Percentiles rank a stretch among this genome's conserved stretches.
phyloP scores from a whole-genome alignment of 1,139 yeast genomes.

The Hansenula sp. region DNA sequence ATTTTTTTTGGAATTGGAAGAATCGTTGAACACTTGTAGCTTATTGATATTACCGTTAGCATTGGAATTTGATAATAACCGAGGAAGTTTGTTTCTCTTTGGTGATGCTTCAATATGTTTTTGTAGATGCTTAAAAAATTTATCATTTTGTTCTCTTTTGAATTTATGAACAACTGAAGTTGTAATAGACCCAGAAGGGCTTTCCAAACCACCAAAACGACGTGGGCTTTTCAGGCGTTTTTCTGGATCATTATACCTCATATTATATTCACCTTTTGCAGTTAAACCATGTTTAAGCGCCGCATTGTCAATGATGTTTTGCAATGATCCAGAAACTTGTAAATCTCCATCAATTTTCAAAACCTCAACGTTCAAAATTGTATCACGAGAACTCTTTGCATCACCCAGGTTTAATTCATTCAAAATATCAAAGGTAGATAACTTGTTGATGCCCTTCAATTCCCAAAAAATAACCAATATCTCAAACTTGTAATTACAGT shows the following conservation, averaged over 20 bases:
- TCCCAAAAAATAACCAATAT: slow-evolving; percentile 34
- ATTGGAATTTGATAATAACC: slow-evolving; percentile 7
- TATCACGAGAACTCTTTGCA: slow-evolving; percentile 1
- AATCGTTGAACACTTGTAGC: background rate
- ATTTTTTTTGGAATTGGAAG: background rate
- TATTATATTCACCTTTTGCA: slow-evolving; percentile 20
- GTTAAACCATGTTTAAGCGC: slow-evolving; percentile 11
- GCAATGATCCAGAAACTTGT: slow-evolving; percentile 11
- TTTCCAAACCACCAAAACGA: background rate
- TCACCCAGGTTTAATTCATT: slow-evolving; percentile 12
- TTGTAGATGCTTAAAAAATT: slow-evolving; percentile 6
- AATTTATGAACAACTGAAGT: background rate
- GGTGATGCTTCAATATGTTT: slow-evolving; percentile 18
- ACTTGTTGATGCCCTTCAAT: slow-evolving; percentile 17
- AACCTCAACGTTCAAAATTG: slow-evolving; percentile 11
- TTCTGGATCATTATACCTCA: slow-evolving; percentile 10
- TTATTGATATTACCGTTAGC: background rate
- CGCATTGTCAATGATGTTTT: slow-evolving; percentile 9
- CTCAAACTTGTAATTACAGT: slow-evolving; percentile 29
- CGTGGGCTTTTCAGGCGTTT: background rate
- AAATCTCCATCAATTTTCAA: slow-evolving; percentile 16
- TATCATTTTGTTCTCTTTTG: background rate
- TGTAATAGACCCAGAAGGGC: background rate
- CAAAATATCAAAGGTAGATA: slow-evolving; percentile 7
- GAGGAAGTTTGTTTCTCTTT: slow-evolving; percentile 10